Evolutionary conservation across 1,284 basidiomycete species (phyloP), one percentile per base, ranked within the genome.

Genomic region (Tremellales sp.): DNA sequence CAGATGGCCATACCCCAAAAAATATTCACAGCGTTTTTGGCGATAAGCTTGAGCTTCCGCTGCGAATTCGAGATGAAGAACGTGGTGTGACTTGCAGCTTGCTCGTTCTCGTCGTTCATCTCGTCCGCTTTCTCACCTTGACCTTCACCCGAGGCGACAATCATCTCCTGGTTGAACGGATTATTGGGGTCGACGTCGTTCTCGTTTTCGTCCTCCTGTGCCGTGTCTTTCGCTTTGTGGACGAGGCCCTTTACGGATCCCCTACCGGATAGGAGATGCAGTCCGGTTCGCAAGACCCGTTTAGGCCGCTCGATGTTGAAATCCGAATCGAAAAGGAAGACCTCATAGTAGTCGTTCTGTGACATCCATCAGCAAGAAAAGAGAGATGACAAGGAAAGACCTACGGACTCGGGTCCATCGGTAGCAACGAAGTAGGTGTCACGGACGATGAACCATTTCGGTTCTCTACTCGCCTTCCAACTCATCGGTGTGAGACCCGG

Each of bases 31-130:
- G 97, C 89, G 66, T 86, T 95, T 66, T 83, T 85, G 9, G 95
- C 92, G 48, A 83, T 84, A 5, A 97, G 71, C 72, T 94, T 93
- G 53, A 98, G 73, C 46, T 83, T 81, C 75, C 86, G 83, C 73
- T 98, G 94, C 4, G 89, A 84, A 66, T 97, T 97, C 56, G 84
- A 79, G 47, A 98, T 81, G 65, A 88, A 97, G 72, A 98, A 98
- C 0, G 89, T 94, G 72, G 98, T 95, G 60, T 87, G 76, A 47
- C 57, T 61, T 3, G 70, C 70, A 35, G 68, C 52, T 39, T 53
- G 40, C 41, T 63, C 59, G 16, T 54, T 56, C 10, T 65, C 63
- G 19, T 64, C 59, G 10, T 62, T 43, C 40, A 63, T 43, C 31
- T 44, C 51, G 5, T 54, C 45, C 2, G 56, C 54, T 22, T 54